Base-by-base conservation (phyloP, 257 asterid genomes). In the Knoxia roxburghii region DNA sequence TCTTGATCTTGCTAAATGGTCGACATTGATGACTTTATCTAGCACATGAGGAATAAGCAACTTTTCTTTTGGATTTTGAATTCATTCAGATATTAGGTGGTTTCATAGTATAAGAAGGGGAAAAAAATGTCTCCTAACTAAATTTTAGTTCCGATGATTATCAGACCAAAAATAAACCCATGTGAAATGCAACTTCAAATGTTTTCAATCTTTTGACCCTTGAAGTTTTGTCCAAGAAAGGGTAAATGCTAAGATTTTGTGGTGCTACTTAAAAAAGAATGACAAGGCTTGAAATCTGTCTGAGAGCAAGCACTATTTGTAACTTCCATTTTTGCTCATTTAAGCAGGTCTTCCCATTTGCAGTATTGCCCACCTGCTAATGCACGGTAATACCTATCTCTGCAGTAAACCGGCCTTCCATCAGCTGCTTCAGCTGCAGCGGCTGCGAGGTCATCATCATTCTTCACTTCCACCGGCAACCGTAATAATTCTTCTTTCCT, bases 371-470 rank as follows among this genome's bases (percentile, higher is more conserved):
- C 96, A 17, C 95, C 96, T 27, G 91, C 96, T 73, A 86, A 73
- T 65, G 89, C 96, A 23, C 89, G 89, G 74, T 86, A 86, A 71
- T 76, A 86, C 84, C 87, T 78, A 75, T 89, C 95, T 72, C 88
- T 84, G 80, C 95, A 86, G 81, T 88, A 84, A 61, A 86, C 94
- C 54, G 91, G 90, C 77, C 94, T 86, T 82, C 93, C 96, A 76
- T 84, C 86, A 30, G 89, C 95, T 12, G 90, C 92, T 74, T 80
- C 83, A 15, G 72, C 96, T 7, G 95, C 98, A 0, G 98, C 95
- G 0, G 94, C 84, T 6, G 95, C 98, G 64, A 91, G 79, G 73
- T 89, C 95, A 55, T 91, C 91, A 26, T 87, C 94, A 7, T 88
- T 71, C 73, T 56, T 80, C 40, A 89, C 96, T 20, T 87, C 95